A percentile compares a stretch with the other conserved stretches of the same genome.
phyloP scores from a whole-genome alignment of 2,329 filamentous ascomycete species.

The Monilinia fructigena region DNA sequence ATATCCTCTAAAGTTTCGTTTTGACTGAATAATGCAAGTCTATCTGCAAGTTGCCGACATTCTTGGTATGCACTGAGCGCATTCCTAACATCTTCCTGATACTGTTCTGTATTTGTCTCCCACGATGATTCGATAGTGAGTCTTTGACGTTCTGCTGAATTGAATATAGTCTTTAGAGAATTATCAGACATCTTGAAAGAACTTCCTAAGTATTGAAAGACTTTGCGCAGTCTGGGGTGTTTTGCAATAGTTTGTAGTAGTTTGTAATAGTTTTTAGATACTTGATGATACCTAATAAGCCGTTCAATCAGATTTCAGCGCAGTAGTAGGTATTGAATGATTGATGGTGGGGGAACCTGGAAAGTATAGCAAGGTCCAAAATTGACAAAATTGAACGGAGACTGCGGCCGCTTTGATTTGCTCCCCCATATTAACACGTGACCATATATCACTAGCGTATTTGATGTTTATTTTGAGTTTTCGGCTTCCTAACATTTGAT shows the following conservation, averaged over 20 bases:
- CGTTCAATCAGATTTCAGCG: too few relatives aligned
- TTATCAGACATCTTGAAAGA: conserved; percentile 44
- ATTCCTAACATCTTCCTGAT: conserved; percentile 63
- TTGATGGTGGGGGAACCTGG: too few relatives aligned
- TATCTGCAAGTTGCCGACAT: conserved; percentile 66
- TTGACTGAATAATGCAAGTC: conserved; percentile 79
- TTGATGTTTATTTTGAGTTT: too few relatives aligned
- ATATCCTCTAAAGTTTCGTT: conserved; percentile 91
- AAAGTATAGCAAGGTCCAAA: background rate
- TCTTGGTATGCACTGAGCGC: conserved; percentile 71
- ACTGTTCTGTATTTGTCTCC: conserved; percentile 63
- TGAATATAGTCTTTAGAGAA: conserved; percentile 53
- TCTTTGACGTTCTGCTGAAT: conserved; percentile 54
- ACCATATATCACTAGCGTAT: too few relatives aligned
- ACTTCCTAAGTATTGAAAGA: background rate
- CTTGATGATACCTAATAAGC: too few relatives aligned
- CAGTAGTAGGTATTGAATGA: too few relatives aligned
- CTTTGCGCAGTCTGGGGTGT: background rate
- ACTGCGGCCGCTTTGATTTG: too few relatives aligned
- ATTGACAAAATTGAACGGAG: background rate
- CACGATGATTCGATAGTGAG: conserved; percentile 59
- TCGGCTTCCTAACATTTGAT: too few relatives aligned
- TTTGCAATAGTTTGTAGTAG: background rate
- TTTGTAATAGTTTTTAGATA: too few relatives aligned
- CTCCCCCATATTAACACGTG: too few relatives aligned